Conservation (phyloP, 495 filamentous ascomycete genomes). For the Pyronema domesticum region DNA sequence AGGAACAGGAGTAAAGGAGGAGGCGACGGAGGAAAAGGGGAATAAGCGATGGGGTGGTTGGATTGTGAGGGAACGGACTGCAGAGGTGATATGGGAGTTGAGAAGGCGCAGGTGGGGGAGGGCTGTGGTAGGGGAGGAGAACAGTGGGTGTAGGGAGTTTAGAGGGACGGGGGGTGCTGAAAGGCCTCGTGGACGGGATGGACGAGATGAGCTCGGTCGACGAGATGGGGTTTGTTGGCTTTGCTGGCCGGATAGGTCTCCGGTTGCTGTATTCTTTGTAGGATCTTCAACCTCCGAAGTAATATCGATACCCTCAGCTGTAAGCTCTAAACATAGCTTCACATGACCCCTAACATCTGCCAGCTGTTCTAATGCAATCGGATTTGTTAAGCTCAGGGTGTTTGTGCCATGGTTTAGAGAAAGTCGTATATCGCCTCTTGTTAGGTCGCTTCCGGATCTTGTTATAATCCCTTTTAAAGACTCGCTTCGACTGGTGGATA, state of each 20-base stretch:
- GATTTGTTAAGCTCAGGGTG: neutral
- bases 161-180: too few relatives aligned
- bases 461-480: conserved; percentile 82
- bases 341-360: conserved; percentile 20
- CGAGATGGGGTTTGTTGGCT: too few relatives aligned
- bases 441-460: conserved; percentile 54
- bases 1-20: conserved; percentile 2
- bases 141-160: too few relatives aligned
- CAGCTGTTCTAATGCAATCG: conserved; percentile 16
- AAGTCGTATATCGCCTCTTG: conserved; percentile 40
- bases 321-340: conserved; percentile 5
- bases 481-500: conserved; percentile 76
- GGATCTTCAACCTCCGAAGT: neutral
- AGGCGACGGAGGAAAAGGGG: conserved; percentile 16
- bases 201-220: too few relatives aligned
- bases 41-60: conserved; percentile 17
- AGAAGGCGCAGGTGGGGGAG: neutral
- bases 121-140: too few relatives aligned
- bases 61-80: conserved; percentile 14
- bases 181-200: too few relatives aligned
- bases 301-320: neutral
- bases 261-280: neutral
- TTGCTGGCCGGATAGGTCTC: too few relatives aligned
- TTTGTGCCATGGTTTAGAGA: conserved; percentile 5
- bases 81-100: conserved; percentile 9